Conservation (phyloP, 225 moss, liverwort and hornwort genomes). For the Anthoceros angustus region DNA sequence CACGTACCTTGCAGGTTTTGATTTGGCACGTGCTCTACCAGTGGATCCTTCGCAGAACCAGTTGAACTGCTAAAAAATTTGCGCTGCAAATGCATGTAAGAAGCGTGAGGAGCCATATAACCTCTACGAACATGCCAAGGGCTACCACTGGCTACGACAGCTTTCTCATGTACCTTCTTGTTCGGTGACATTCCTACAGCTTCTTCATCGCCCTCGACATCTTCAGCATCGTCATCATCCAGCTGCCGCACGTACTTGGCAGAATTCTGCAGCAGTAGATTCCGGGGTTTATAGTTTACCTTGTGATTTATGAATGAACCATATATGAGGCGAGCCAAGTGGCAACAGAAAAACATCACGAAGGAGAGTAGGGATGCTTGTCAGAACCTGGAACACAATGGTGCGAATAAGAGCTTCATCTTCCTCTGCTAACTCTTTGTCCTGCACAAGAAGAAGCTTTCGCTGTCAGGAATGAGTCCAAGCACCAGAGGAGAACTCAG, state of each 20-base stretch:
- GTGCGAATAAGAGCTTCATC: conserved; percentile 63
- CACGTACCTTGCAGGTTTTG: neutral
- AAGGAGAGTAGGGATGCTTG: neutral
- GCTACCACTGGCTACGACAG: conserved; percentile 14
- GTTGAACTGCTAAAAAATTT: neutral
- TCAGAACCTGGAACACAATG: conserved; percentile 75
- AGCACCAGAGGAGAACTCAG: neutral
- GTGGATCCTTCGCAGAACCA: neutral
- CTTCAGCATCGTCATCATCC: conserved; percentile 42
- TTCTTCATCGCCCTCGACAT: conserved; percentile 22
- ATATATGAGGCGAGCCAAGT: neutral
- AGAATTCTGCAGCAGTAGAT: conserved; percentile 37
- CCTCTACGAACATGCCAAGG: neutral
- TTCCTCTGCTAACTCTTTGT: conserved; percentile 52
- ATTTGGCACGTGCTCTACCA: neutral
- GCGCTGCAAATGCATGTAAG: neutral
- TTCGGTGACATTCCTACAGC: conserved; percentile 12
- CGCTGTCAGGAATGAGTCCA: conserved; percentile 4
- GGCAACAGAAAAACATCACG: conserved; percentile 4
- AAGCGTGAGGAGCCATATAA: neutral
- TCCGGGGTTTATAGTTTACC: no score
- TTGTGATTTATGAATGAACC: no score
- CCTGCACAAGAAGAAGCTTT: conserved; percentile 22
- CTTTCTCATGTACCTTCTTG: conserved; percentile 9
- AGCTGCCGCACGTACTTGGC: conserved; percentile 46